phyloP scores from a whole-genome alignment of 768 basidiomycete species.

The Tremella yokohamensis region DNA sequence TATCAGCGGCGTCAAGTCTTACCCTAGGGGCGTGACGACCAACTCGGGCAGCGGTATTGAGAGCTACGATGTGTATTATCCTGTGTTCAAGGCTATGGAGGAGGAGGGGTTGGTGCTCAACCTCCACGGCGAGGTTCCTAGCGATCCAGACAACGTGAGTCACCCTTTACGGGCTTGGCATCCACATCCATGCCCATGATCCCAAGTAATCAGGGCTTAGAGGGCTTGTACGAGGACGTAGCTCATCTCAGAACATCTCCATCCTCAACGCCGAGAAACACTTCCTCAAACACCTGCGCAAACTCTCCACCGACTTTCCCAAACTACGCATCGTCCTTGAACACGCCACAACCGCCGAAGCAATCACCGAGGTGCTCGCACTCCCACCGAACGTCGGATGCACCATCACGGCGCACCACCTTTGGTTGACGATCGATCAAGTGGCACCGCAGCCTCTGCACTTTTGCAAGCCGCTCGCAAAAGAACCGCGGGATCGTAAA shows the following conservation, averaged over 20 bases:
- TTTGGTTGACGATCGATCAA: conserved; percentile 88
- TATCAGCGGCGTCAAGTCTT: conserved; percentile 87
- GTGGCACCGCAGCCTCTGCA: conserved; percentile 94
- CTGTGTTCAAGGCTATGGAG: conserved; percentile 90
- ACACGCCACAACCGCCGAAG: conserved; percentile 23
- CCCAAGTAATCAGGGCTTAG: conserved; percentile 4
- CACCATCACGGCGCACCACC: conserved; percentile 95
- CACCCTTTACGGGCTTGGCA: background rate
- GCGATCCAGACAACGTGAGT: conserved; percentile 64
- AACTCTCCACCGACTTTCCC: conserved; percentile 79
- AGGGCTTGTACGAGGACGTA: background rate
- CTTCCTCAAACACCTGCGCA: conserved; percentile 81
- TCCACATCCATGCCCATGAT: background rate
- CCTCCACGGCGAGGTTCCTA: conserved; percentile 91
- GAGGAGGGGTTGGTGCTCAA: conserved; percentile 90
- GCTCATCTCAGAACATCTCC: conserved; percentile 63
- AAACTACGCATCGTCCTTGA: conserved; percentile 73
- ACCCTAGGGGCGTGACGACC: conserved; percentile 95
- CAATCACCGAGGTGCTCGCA: conserved; percentile 45
- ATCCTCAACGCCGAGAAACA: conserved; percentile 86
- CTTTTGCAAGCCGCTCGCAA: conserved; percentile 97
- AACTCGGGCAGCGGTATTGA: conserved; percentile 96
- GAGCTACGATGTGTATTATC: conserved; percentile 88
- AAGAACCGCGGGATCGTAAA: conserved; percentile 84
- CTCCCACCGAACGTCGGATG: conserved; percentile 79